A percentile compares a stretch with the other conserved stretches of the same genome.
Conservation (phyloP, 2,329 filamentous ascomycete genomes). For the Thermoascus crustaceus region DNA sequence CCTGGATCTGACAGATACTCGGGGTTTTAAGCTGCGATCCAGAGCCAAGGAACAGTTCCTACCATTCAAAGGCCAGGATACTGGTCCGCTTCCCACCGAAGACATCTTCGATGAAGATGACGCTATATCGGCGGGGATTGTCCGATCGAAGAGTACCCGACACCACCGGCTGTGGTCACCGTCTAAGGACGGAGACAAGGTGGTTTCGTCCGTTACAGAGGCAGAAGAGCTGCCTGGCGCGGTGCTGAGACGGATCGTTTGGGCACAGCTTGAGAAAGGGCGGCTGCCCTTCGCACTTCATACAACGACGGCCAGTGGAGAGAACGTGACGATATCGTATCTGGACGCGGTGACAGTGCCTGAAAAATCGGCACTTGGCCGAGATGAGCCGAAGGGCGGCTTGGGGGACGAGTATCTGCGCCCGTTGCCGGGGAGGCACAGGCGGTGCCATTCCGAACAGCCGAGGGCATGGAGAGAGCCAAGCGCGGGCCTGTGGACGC, state of each 20-base stretch:
- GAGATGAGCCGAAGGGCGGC: constrained; percentile 2
- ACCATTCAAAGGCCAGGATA: constrained; percentile 8
- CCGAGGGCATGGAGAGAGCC: constrained; percentile 30
- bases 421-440: constrained; percentile 15
- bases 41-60: not conserved
- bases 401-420: constrained; percentile 1
- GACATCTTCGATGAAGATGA: constrained; percentile 21
- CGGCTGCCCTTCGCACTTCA: constrained; percentile 23
- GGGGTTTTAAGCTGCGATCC: constrained; percentile 8
- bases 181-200: constrained; percentile 5
- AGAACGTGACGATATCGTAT: constrained; percentile 14
- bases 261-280: constrained; percentile 24
- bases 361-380: constrained; percentile 2
- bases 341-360: constrained; percentile 16
- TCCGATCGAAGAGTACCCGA: constrained; percentile 12
- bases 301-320: constrained; percentile 13
- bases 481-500: constrained; percentile 27
- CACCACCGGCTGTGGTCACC: constrained; percentile 5
- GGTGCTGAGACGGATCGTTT: constrained; percentile 19
- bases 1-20: constrained; percentile 13
- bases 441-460: constrained; percentile 31
- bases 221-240: constrained; percentile 9
- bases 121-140: constrained; percentile 26
- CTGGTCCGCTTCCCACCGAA: constrained; percentile 13
- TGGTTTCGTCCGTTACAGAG: constrained; percentile 12